phyloP scores from a whole-genome alignment of 2,329 filamentous ascomycete genomes.

The Aureobasidium sp. region DNA sequence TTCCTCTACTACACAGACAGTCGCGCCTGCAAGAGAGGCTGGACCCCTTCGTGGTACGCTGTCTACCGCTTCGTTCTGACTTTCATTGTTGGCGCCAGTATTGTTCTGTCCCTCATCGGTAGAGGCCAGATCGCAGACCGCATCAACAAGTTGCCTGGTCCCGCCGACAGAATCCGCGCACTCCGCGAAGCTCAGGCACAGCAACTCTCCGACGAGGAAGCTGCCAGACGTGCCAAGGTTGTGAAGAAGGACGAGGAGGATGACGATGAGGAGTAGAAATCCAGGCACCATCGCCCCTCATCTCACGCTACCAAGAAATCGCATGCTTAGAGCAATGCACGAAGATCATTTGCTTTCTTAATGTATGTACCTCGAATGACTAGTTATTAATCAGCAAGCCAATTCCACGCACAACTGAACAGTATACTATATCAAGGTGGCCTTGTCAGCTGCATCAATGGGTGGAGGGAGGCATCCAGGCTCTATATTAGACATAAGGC shows the following conservation, averaged over 20 bases:
- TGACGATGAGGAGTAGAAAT: conserved; percentile 19
- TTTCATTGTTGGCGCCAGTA: conserved; percentile 75
- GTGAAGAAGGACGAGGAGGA: conserved; percentile 17
- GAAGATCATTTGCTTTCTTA: neutral
- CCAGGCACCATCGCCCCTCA: neutral
- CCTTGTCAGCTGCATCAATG: neutral
- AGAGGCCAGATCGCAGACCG: conserved; percentile 65
- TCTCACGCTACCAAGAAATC: neutral
- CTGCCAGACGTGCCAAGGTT: conserved; percentile 22
- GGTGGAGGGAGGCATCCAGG: neutral
- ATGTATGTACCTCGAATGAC: neutral
- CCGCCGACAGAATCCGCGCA: conserved; percentile 41
- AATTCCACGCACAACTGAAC: neutral
- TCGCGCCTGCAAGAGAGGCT: conserved; percentile 62
- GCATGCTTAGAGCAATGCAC: neutral
- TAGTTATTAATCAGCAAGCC: conserved; percentile 7
- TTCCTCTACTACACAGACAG: conserved; percentile 80
- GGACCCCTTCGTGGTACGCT: conserved; percentile 77
- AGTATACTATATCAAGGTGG: neutral
- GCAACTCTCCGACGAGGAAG: conserved; percentile 25
- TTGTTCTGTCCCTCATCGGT: conserved; percentile 72
- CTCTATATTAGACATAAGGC: neutral
- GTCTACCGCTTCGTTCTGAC: conserved; percentile 90
- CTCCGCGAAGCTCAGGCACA: conserved; percentile 34
- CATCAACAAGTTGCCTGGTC: conserved; percentile 38